Conservation (phyloP, 1,284 basidiomycete genomes). For the Coniferiporia sulphurascens region DNA sequence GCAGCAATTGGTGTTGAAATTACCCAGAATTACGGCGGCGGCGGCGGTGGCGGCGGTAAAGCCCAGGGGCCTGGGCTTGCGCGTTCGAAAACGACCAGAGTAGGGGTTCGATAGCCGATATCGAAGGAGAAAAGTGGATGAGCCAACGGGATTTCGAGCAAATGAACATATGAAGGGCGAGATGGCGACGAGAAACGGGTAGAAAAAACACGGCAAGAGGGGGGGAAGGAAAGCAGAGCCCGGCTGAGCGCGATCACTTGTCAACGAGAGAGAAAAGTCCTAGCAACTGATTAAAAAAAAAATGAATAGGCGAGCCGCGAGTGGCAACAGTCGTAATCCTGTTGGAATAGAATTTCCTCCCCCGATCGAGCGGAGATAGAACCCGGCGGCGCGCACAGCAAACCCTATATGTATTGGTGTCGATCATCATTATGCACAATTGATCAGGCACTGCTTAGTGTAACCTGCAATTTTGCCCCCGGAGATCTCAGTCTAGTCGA, state of each 20-base stretch:
- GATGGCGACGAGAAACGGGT: neutral
- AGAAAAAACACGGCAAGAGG: neutral
- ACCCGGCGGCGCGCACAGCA: neutral
- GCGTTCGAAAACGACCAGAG: neutral
- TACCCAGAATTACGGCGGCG: neutral
- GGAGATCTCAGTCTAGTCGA: too few species aligned
- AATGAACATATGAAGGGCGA: too few species aligned
- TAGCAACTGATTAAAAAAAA: constrained; percentile 7
- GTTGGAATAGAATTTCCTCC: neutral
- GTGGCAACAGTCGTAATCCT: neutral
- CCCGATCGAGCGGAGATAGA: neutral
- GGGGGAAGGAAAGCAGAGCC: neutral
- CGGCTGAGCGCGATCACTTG: constrained; percentile 1
- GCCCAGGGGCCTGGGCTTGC: neutral
- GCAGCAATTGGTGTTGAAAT: neutral
- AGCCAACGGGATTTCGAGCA: too few species aligned
- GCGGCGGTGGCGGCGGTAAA: neutral
- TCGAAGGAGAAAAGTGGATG: neutral
- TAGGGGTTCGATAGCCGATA: neutral
- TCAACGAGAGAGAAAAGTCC: constrained; percentile 1
- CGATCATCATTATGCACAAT: neutral
- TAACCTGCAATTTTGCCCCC: neutral
- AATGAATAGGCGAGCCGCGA: neutral
- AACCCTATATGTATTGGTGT: neutral
- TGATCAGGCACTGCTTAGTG: neutral